Percentiles rank a stretch among this genome's conserved stretches.
phyloP scores from a whole-genome alignment of 805 yeast genomes.

The Kodamaea lidongshanica region DNA sequence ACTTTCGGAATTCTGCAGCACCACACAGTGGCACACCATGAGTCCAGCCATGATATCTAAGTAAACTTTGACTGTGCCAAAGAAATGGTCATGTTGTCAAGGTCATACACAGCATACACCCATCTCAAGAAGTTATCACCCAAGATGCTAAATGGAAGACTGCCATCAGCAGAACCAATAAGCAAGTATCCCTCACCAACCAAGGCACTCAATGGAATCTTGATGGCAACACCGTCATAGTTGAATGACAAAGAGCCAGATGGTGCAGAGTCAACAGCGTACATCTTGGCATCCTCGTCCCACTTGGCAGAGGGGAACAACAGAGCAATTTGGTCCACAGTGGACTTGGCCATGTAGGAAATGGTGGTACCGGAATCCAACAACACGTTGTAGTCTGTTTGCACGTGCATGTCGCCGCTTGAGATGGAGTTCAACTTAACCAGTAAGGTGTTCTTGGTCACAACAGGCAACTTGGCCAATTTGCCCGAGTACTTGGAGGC shows the following conservation, averaged over 20 bases:
- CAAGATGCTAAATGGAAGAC: constrained; percentile 8
- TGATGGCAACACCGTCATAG: neutral
- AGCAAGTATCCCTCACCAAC: neutral
- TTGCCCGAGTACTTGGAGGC: constrained; percentile 10
- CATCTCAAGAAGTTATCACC: constrained; percentile 25
- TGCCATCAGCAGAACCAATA: neutral
- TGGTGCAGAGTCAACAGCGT: constrained; percentile 1
- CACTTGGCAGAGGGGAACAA: neutral
- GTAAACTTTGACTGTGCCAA: too few relatives aligned
- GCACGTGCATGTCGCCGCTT: too few relatives aligned
- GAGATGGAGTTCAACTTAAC: too few relatives aligned
- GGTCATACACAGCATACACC: constrained; percentile 22
- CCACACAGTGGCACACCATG: too few relatives aligned
- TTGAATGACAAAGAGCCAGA: neutral
- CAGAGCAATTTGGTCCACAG: constrained; percentile 16
- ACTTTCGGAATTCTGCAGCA: too few relatives aligned
- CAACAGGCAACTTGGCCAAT: constrained; percentile 1
- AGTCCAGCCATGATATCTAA: too few relatives aligned
- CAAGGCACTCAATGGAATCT: too few relatives aligned
- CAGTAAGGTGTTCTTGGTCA: neutral
- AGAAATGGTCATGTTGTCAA: constrained; percentile 35
- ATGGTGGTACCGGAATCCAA: constrained; percentile 7
- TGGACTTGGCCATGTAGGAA: constrained; percentile 5
- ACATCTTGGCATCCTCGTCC: neutral
- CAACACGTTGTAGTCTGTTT: too few relatives aligned